Base-by-base conservation (phyloP, 768 basidiomycete genomes). In the Kwoniella europaea region DNA sequence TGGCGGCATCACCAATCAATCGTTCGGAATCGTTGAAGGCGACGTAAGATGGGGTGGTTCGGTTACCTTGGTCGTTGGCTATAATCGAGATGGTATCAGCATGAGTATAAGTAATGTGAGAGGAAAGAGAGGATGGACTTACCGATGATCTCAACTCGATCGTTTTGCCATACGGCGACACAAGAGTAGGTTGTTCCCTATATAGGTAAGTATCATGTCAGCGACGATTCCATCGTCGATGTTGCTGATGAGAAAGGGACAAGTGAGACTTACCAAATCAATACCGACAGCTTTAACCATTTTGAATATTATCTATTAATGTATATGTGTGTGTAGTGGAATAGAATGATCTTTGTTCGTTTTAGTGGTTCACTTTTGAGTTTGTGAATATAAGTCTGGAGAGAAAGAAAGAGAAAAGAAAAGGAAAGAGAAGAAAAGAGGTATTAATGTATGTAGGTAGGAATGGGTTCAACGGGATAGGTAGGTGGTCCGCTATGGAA, bases 111-210 rank as follows among this genome's bases (percentile, higher is more conserved):
- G 13, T 1, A 56, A 18, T 54, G 27, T 13, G 65, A 58, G 29
- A 29, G 4, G 20, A 55, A 22, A 52, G 41, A 22, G 27, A 18
- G 43, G 50, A 56, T 24, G 44, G n/a, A 74, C 76, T 76, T 63
- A 80, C 76, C 82, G 84, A 98, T 98, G 87, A 98, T 98, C 86
- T 98, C 95, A 81, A 98, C 95, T 82, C 96, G 94, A 89, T 98
- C 96, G 86, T 97, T 94, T 89, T 96, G 93, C 95, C 95, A 98
- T 82, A 98, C 94, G 87, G 94, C 96, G 79, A 98, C 96, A 85
- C 95, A 98, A 59, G 94, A 96, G 90, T 98, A 98, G 77, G 95
- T 98, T 74, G 95, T 97, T 79, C 95, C 94, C 79, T 72, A 59
- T n/a, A n/a, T n/a, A n/a, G n/a, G n/a, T n/a, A n/a, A 20, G 15